Base-by-base conservation (phyloP, 805 yeast species). In the Suhomyces xylopsoci region DNA sequence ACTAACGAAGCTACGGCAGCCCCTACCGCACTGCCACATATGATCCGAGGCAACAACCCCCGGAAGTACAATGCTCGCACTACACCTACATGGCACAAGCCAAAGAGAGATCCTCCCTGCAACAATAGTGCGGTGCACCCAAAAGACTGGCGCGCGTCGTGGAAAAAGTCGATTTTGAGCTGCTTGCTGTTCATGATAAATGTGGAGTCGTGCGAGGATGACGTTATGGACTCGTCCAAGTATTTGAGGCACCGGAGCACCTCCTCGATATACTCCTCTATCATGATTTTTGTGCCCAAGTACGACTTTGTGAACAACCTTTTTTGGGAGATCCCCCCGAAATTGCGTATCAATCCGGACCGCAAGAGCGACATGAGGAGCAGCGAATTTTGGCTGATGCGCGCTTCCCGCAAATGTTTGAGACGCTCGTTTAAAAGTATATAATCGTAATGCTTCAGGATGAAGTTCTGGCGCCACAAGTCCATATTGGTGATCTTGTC, bases 61-160 rank as follows among this genome's bases (percentile, higher is more conserved):
- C 87, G 84, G 57, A 80, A 79, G 55, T 86, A 81, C n/a, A 94
- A 74, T 0, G 94, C 93, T 56, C 87, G 87, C 7, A 93, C 88
- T 1, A 92, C 97, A 1, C 99, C 99, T 34, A 94, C 65, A 67
- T 94, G 99, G 62, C 96, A 92, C 55, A 94, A 73, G 0, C 99
- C 98, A 71, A 93, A 94, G 20, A 94, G 71, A 0, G 97, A 88
- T 2, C 99, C 98, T 26, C 99, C 99, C 69, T 94, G 97, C 24
- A 94, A 73, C 38, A 93, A 82, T 52, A 94, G 74, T 0, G 97
- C 97, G 0, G 98, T 90, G 47, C 90, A 82, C 0, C 99, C 99
- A 66, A 88, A 82, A 0, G 96, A 85, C 65, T 90, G 91, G 60
- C 89, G 81, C 15, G 89, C 90, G 70, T 86, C 97, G 65, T 84